Base-by-base conservation (phyloP, 1,284 basidiomycete genomes). In the Ganoderma resinaceum region DNA sequence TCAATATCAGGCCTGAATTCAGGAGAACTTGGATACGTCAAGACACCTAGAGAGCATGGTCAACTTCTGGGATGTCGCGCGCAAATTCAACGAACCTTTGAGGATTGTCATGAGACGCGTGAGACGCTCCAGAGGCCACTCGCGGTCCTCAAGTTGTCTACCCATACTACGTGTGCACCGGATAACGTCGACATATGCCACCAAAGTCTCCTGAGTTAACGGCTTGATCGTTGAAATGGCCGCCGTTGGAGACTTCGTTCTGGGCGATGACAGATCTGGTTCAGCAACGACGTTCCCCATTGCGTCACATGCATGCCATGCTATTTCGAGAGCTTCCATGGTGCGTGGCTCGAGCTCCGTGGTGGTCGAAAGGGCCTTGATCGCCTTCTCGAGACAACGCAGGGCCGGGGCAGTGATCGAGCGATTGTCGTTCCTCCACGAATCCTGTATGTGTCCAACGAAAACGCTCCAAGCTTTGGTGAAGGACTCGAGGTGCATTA, bases 1-100 rank as follows among this genome's bases (percentile, higher is more conserved):
- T 98, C 96, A 60, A 95, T 85, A 76, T 99, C 97, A 5, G 93
- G 91, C 60, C 95, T 85, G 77, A 95, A 96, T 76, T 97, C 95
- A 4, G 92, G 90, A 0, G 95, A 97, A 67, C 85, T 85, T 1
- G 90, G 83, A 77, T 98, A 98, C 0, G 92, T 94, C 69, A 97
- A 82, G 60, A 95, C 87, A 5, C 89, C 92, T 93, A 68, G 14
- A 68, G 31, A 42, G 1, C 9, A 43, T n/a, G 5, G 65, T 53
- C 3, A 62, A 26, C 42, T 59, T 43, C 11, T 26, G 29, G 57
- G 57, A 35, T 7, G 18, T 40, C 55, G 26, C 16, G n/a, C 53
- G 67, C 68, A 78, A 82, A 2, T 80, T 26, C 59, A 78, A 76
- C 72, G 77, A 75, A 82, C 90, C 89, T 83, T 95, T 95, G 65